Evolutionary conservation across 2,329 filamentous ascomycete genomes (phyloP), one percentile per base, ranked within the genome.

Genomic region (Elsinoe arachidis): DNA sequence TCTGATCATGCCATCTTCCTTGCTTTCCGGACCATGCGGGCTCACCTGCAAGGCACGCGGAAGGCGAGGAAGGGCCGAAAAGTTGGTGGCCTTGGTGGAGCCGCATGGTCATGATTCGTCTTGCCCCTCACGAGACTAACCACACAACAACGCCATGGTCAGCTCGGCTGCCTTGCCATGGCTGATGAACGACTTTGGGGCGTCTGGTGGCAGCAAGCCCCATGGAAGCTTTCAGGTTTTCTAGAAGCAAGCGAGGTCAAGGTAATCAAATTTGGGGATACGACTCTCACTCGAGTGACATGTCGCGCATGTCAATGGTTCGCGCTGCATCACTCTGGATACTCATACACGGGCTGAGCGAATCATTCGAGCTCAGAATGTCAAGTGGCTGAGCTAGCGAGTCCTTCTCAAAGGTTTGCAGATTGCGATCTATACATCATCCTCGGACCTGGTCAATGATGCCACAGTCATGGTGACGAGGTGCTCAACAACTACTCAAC

Each of bases 191-290:
- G 1, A 46, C 5, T 12, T 12, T 2, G 26, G 2, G 26, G n/a
- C 21, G 19, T n/a, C 14, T 30, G 23, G 23, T 49, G 26, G 15
- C 15, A 30, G 6, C 15, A 49, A 15, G 44, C 44, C 44, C 33
- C 23, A 49, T 49, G 44, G 44, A 49, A 49, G 44, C 44, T 34
- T 33, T 14, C 23, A 26, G 33, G 44, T 34, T 30, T 49, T 49
- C 44, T 49, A 49, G 44, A 49, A 49, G 23, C 23, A 49, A 49
- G 39, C 39, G 39, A 43, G 39, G 39, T 17, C n/a, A 43, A n/a
- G n/a, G n/a, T n/a, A n/a, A 43, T 43, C 39, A 19, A 43, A 23
- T 19, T 21, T 4, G 14, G 39, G 15, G 39, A 43, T 19, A 43
- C 39, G 2, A 30, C 26, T 30, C 26, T 5, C 26, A 7, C 26